Evolutionary conservation across 108 stramenopile genomes (phyloP), one percentile per base, ranked within the genome.

Genomic region (Pseudonitzschia multiseries): DNA sequence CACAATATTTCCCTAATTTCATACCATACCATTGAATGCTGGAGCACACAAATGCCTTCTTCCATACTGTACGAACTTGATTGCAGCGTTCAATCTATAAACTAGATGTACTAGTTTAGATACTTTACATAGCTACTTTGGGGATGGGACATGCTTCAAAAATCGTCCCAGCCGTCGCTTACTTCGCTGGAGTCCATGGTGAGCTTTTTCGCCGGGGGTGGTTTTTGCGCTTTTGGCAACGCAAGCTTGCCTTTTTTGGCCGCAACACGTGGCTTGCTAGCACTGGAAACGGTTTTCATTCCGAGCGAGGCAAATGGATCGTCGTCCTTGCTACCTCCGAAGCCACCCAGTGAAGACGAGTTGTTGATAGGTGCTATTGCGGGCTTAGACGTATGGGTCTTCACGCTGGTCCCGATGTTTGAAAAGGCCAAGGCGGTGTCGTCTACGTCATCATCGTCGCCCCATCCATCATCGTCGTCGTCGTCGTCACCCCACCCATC

Each of bases 131-230:
- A 48, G 46, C 18, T 18, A 48, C 1, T 2, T 48, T 8, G 46
- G 46, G 17, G 46, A 48, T 14, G 46, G 46, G 18, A 14, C 46
- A 3, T 31, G 22, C 21, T 33, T 28, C 83, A 95, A 78, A 95
- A 95, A 41, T 95, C 93, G 75, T 95, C 91, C 93, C 93, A 95
- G 4, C 92, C 92, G 73, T 92, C 89, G 32, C 74, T 83, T 60
- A 89, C 56, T 46, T 87, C 77, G 70, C 84, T 82, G 17, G 75
- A 46, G 54, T 71, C 73, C 40, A 86, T 36, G 5, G 28, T 57
- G 20, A 81, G 48, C n/a, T 75, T 75, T 10, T 77, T 73, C 17
- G 78, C 71, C 2, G 82, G 59, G 26, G 79, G 72, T 26, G 78
- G 66, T 46, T 75, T 71, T 73, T 6, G 36, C 4, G 36, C 6